A percentile compares a stretch with the other conserved stretches of the same genome.
Conservation (phyloP, 768 basidiomycete species). For the Agaricus blazei region DNA sequence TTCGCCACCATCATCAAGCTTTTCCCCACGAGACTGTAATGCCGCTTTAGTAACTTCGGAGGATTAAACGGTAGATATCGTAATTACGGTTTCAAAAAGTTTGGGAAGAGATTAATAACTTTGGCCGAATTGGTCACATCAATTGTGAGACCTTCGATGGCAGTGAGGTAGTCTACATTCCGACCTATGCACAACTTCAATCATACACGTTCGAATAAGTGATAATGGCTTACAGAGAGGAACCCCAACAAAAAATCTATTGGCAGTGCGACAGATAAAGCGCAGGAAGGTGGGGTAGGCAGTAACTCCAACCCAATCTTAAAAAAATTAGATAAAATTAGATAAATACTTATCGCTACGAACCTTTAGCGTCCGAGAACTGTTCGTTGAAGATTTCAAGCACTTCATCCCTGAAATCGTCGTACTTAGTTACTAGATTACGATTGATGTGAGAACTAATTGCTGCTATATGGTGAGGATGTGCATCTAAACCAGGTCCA, state of each 20-base stretch:
- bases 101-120: constrained; percentile 32
- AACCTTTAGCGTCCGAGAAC: constrained; percentile 15
- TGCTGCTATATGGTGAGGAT: constrained; percentile 5
- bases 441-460: constrained; percentile 16
- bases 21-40: constrained; percentile 18
- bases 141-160: constrained; percentile 28
- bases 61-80: neutral
- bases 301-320: constrained; percentile 31
- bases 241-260: constrained; percentile 40
- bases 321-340: neutral
- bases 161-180: constrained; percentile 30
- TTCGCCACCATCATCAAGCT: constrained; percentile 17
- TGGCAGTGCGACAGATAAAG: constrained; percentile 32
- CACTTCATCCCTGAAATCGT: constrained; percentile 1
- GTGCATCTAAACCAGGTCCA: constrained; percentile 1
- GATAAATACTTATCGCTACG: neutral
- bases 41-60: neutral
- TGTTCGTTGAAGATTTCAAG: constrained; percentile 14
- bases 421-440: constrained; percentile 6
- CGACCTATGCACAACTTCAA: constrained; percentile 25
- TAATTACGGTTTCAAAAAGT: constrained; percentile 36
- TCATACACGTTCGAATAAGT: neutral
- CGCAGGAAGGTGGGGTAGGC: constrained; percentile 22
- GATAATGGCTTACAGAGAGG: constrained; percentile 33
- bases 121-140: constrained; percentile 24